These are phyloP conservation scores for Boletus vinaceobasis DNA, from an alignment of 768 basidiomycete species.

Conservation along the genomic window DNA sequence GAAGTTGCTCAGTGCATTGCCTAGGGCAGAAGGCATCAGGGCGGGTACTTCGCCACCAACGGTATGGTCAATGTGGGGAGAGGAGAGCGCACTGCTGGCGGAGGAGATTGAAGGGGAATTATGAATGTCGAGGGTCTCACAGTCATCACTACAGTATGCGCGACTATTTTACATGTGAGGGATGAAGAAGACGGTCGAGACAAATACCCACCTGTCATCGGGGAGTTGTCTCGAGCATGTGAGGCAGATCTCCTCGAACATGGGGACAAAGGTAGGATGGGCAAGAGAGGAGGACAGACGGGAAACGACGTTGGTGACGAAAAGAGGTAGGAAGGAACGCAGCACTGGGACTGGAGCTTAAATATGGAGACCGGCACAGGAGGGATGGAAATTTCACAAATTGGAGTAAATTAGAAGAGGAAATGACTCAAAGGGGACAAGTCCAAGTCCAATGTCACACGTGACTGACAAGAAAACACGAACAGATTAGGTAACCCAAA, in stretches of 20 bases:
- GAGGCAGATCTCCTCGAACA: constrained; percentile 81
- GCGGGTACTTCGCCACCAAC: constrained; percentile 61
- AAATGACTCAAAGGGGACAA: constrained; percentile 36
- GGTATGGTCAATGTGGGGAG: constrained; percentile 56
- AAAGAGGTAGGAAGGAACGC: not conserved
- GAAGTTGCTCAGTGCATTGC: constrained; percentile 48
- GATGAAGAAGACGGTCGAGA: constrained; percentile 10
- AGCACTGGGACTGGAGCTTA: constrained; percentile 22
- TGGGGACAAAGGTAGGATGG: constrained; percentile 28
- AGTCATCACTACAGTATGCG: constrained; percentile 70
- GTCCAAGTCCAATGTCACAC: constrained; percentile 22
- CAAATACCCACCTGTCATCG: constrained; percentile 54
- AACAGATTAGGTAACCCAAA: not conserved
- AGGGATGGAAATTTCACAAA: constrained; percentile 37
- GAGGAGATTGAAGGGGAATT: constrained; percentile 67
- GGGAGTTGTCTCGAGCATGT: constrained; percentile 63
- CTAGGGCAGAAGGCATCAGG: constrained; percentile 57
- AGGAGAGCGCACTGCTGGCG: constrained; percentile 62
- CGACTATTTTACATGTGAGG: constrained; percentile 41
- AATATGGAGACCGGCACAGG: constrained; percentile 37
- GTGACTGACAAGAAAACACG: constrained; percentile 15
- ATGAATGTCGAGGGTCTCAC: constrained; percentile 53
- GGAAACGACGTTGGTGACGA: not conserved
- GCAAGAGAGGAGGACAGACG: not conserved
- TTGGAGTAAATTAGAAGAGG: constrained; percentile 25